Percentiles rank a stretch among this genome's conserved stretches.
Conservation (phyloP, 345 rosid species). For the Angophora floribunda region DNA sequence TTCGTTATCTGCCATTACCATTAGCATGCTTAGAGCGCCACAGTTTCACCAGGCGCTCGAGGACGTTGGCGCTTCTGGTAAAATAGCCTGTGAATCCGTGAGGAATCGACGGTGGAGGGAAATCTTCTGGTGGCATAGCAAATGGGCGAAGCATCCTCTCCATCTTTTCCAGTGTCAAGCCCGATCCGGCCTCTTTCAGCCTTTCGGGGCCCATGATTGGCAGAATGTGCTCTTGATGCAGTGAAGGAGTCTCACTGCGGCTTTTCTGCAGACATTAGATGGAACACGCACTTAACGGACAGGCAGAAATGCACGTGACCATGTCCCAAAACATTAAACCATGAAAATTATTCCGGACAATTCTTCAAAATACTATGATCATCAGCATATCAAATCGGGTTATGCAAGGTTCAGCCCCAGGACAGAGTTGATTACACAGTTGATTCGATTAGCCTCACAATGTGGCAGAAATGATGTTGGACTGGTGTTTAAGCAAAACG, state of each 20-base stretch:
- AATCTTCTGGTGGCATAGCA: constrained; percentile 98
- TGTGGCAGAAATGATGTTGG: background rate
- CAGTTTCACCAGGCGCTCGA: constrained; percentile 67
- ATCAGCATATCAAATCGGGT: background rate
- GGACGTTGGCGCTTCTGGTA: constrained; percentile 81
- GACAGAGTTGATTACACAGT: background rate
- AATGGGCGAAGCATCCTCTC: constrained; percentile 86
- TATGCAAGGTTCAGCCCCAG: background rate
- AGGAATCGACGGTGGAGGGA: constrained; percentile 75
- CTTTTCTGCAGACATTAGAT: constrained; percentile 26
- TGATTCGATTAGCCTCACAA: background rate
- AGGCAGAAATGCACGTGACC: background rate
- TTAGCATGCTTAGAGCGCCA: constrained; percentile 57
- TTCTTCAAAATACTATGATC: background rate
- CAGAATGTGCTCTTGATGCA: constrained; percentile 87
- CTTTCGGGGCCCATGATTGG: constrained; percentile 99
- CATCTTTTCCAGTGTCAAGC: constrained; percentile 82
- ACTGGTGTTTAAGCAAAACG: background rate
- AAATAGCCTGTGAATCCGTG: constrained; percentile 95
- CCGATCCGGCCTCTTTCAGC: constrained; percentile 78
- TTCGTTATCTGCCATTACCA: constrained; percentile 22
- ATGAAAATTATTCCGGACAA: background rate
- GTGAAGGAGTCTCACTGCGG: constrained; percentile 47
- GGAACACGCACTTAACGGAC: background rate
- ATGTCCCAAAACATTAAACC: background rate